Evolutionary conservation across 192 early-diverging fungal species (phyloP).

Genomic region (Rhizophagus prolifer): DNA sequence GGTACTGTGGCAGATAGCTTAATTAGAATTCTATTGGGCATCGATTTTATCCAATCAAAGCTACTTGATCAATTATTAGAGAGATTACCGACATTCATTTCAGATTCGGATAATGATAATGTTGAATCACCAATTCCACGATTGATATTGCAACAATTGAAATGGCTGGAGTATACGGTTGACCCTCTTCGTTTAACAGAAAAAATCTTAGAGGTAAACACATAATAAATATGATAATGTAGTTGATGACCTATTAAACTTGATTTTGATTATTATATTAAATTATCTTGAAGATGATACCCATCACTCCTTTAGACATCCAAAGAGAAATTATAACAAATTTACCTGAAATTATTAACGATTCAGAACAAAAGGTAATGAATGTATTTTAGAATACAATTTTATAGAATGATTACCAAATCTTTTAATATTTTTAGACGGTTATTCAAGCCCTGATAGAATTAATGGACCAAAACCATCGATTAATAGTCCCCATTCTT

Average conservation of each 20-base stretch:
- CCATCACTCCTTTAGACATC: conserved; percentile 59
- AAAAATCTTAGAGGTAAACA: conserved; percentile 62
- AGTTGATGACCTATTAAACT: neutral
- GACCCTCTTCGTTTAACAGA: conserved; percentile 58
- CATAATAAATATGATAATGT: neutral
- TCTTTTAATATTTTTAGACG: conserved; percentile 29
- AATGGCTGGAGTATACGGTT: conserved; percentile 74
- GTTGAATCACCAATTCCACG: conserved; percentile 50
- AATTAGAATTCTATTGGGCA: conserved; percentile 56
- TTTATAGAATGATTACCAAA: neutral
- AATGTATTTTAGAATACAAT: neutral
- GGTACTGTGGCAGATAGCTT: conserved; percentile 51
- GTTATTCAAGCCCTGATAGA: conserved; percentile 60
- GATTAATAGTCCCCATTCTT: conserved; percentile 65
- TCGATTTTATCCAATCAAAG: conserved; percentile 60
- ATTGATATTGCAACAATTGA: conserved; percentile 68
- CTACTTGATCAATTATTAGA: conserved; percentile 56
- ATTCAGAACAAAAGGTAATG: conserved; percentile 61
- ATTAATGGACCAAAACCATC: conserved; percentile 56
- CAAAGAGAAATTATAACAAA: conserved; percentile 72
- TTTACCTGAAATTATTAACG: conserved; percentile 74
- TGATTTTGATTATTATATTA: neutral
- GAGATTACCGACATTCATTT: conserved; percentile 60
- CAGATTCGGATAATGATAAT: conserved; percentile 46
- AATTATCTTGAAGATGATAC: conserved; percentile 46